phyloP scores from a whole-genome alignment of 805 yeast genomes.

The Priceomyces melissophilus region DNA sequence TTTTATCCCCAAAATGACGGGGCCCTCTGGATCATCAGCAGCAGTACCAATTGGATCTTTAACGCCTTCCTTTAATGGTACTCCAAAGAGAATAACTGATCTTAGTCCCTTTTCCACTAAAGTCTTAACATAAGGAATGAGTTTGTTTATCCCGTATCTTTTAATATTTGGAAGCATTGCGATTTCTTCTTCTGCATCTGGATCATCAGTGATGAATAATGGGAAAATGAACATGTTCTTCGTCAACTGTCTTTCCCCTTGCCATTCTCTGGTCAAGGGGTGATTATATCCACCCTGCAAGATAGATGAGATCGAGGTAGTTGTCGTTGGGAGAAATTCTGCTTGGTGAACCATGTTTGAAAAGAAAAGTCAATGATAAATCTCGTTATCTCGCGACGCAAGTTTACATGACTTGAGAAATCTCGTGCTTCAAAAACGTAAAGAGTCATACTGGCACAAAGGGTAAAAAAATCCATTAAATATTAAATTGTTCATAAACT shows the following conservation, averaged over 20 bases:
- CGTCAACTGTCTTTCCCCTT: slow-evolving; percentile 73
- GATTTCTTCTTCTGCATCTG: slow-evolving; percentile 74
- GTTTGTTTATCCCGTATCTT: slow-evolving; percentile 77
- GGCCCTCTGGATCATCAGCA: slow-evolving; percentile 96
- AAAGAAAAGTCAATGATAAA: too few relatives aligned
- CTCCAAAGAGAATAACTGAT: slow-evolving; percentile 90
- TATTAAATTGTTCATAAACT: too few relatives aligned
- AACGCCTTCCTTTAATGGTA: slow-evolving; percentile 67
- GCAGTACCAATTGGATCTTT: slow-evolving; percentile 83
- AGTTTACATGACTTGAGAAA: too few relatives aligned
- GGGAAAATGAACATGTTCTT: slow-evolving; percentile 94
- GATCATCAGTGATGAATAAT: slow-evolving; percentile 74
- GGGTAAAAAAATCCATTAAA: too few relatives aligned
- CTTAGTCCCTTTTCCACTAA: slow-evolving; percentile 78
- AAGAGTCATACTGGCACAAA: too few relatives aligned
- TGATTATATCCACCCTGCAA: slow-evolving; percentile 94
- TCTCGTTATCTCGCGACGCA: too few relatives aligned
- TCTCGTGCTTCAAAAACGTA: too few relatives aligned
- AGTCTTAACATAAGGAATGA: slow-evolving; percentile 65
- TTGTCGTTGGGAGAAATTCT: slow-evolving; percentile 56
- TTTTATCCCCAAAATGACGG: slow-evolving; percentile 80
- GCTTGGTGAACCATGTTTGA: slow-evolving; percentile 61
- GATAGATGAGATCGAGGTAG: slow-evolving; percentile 66
- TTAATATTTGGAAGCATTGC: slow-evolving; percentile 84
- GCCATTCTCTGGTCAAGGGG: slow-evolving; percentile 89